phyloP scores from a whole-genome alignment of 768 basidiomycete species.

The Tricholoma flavovirens region DNA sequence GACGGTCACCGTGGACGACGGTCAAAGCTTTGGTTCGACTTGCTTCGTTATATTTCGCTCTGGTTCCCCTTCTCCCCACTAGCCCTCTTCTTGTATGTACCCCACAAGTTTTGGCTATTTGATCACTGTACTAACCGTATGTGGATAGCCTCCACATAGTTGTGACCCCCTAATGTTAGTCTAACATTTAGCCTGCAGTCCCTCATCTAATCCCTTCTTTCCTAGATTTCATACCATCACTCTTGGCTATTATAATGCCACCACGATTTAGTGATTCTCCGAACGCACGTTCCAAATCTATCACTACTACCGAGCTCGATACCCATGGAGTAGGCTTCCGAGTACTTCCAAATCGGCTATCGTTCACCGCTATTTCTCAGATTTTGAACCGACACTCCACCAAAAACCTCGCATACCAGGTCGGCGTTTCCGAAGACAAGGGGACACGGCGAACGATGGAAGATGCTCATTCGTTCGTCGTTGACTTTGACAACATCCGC shows the following conservation, averaged over 20 bases:
- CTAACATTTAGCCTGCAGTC: neutral
- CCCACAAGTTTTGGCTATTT: neutral
- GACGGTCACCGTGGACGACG: neutral
- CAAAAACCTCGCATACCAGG: conserved; percentile 57
- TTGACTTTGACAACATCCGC: conserved; percentile 84
- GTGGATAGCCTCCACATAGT: neutral
- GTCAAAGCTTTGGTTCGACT: neutral
- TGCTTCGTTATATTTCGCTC: neutral
- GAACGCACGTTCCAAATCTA: conserved; percentile 77
- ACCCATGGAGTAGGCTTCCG: conserved; percentile 62
- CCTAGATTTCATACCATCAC: neutral
- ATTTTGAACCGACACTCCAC: conserved; percentile 71
- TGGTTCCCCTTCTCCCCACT: neutral
- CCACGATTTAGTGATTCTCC: conserved; percentile 52
- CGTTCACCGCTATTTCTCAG: conserved; percentile 28
- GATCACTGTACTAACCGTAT: neutral
- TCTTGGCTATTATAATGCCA: conserved; percentile 20
- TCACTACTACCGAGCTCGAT: conserved; percentile 71
- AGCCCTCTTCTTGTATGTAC: neutral
- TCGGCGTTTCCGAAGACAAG: conserved; percentile 80
- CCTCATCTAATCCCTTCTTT: neutral
- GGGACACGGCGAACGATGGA: conserved; percentile 93
- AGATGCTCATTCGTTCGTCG: conserved; percentile 93
- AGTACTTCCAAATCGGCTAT: neutral
- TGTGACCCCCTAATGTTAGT: neutral